Evolutionary conservation across 2,329 filamentous ascomycete species (phyloP).

Genomic region (Coniosporium tulheliwenetii): DNA sequence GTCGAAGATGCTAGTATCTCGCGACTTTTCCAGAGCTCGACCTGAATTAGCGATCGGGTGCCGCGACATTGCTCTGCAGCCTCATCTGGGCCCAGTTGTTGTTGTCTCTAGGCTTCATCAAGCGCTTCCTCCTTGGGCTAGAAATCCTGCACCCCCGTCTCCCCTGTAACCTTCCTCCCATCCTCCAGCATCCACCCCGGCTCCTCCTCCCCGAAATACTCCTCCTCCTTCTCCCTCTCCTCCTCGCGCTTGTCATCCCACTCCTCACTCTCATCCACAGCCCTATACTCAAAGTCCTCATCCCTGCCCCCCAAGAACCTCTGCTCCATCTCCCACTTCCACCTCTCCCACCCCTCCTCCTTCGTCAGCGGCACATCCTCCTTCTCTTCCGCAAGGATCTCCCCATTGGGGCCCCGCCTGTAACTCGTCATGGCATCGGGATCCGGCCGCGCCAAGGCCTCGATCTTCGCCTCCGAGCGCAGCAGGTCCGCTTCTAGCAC

Average conservation of each 20-base stretch:
- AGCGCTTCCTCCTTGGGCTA: constrained; percentile 2
- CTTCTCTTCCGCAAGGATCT: constrained; percentile 41
- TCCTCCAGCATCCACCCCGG: constrained; percentile 45
- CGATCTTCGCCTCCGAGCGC: constrained; percentile 61
- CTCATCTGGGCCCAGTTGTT: no score
- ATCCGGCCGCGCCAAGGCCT: constrained; percentile 40
- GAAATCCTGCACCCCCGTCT: constrained; percentile 34
- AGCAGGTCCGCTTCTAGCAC: constrained; percentile 63
- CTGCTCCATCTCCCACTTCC: constrained; percentile 56
- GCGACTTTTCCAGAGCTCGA: no score
- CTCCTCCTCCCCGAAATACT: constrained; percentile 68
- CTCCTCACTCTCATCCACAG: constrained; percentile 56
- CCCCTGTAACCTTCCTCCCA: constrained; percentile 21
- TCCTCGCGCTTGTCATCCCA: constrained; percentile 50
- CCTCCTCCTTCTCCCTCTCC: constrained; percentile 50
- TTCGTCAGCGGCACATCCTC: constrained; percentile 38
- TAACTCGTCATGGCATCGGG: constrained; percentile 34
- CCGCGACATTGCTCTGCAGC: no score
- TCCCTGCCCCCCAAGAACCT: constrained; percentile 64
- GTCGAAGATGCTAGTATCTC: no score
- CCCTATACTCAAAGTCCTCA: constrained; percentile 60
- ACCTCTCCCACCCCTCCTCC: constrained; percentile 52
- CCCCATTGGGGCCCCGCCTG: constrained; percentile 33
- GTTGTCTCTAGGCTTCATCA: no score
- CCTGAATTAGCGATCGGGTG: no score